Percentiles rank a stretch among this genome's conserved stretches.
These are phyloP conservation scores for Lachnellula arida DNA, from an alignment of 2,329 filamentous ascomycete genomes.

Conservation along the genomic window DNA sequence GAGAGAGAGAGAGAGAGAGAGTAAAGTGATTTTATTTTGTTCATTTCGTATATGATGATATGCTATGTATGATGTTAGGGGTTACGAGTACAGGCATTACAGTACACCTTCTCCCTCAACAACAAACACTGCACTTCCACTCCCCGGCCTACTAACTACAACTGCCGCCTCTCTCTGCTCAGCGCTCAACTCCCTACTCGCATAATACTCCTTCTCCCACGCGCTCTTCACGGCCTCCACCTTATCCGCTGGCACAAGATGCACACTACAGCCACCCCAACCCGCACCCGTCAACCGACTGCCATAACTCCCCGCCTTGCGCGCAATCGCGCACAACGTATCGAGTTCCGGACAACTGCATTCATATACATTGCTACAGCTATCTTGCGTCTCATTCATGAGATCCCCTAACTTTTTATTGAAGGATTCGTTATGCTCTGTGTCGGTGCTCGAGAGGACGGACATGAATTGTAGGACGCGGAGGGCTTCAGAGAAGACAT, in stretches of 20 bases:
- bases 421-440: slow-evolving; percentile 48
- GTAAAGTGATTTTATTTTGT: neutral
- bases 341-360: slow-evolving; percentile 94
- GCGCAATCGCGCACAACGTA: slow-evolving; percentile 75
- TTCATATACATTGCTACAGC: slow-evolving; percentile 82
- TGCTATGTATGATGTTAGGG: neutral
- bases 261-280: slow-evolving; percentile 95
- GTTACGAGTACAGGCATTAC: neutral
- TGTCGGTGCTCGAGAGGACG: slow-evolving; percentile 55
- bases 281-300: slow-evolving; percentile 87
- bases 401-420: slow-evolving; percentile 71
- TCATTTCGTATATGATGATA: too few relatives aligned
- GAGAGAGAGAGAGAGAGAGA: neutral
- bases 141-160: slow-evolving; percentile 82
- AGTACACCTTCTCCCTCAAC: slow-evolving; percentile 26
- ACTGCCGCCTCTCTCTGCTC: slow-evolving; percentile 76
- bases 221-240: slow-evolving; percentile 73
- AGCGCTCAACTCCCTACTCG: slow-evolving; percentile 56
- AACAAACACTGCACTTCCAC: slow-evolving; percentile 57
- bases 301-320: slow-evolving; percentile 74
- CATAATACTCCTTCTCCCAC: slow-evolving; percentile 78
- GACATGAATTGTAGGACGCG: slow-evolving; percentile 80
- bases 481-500: slow-evolving; percentile 86
- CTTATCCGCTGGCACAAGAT: slow-evolving; percentile 80
- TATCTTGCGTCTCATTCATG: slow-evolving; percentile 85